A percentile compares a stretch with the other conserved stretches of the same genome.
These are phyloP conservation scores for Eucalyptus rudis DNA, from an alignment of 345 rosid species.

Conservation along the genomic window DNA sequence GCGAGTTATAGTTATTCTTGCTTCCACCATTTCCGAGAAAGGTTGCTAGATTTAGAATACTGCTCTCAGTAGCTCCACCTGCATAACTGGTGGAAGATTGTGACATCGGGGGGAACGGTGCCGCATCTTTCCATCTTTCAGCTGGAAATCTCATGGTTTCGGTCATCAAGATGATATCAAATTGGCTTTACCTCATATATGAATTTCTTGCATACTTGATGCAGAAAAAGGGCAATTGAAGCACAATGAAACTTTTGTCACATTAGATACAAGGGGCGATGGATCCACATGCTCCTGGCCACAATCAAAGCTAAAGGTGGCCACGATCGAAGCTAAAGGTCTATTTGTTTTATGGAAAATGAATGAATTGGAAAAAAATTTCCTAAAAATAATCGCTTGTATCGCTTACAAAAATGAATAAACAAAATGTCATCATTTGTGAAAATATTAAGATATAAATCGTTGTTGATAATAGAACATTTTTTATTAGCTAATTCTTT, in stretches of 20 bases:
- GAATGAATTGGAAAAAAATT: too few species aligned
- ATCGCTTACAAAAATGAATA: too few species aligned
- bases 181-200: neutral
- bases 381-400: too few species aligned
- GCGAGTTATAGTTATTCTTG: neutral
- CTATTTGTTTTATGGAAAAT: too few species aligned
- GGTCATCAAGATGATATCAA: neutral
- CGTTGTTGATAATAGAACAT: too few species aligned
- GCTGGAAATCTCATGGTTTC: neutral
- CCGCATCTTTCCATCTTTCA: neutral
- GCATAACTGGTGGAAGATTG: neutral
- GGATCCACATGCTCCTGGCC: neutral
- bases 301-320: neutral
- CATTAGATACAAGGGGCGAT: neutral
- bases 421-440: fast-evolving
- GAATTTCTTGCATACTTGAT: neutral
- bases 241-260: neutral
- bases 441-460: too few species aligned
- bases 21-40: neutral
- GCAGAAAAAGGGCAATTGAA: neutral
- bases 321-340: too few species aligned
- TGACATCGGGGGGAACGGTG: neutral
- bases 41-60: neutral
- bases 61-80: neutral
- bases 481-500: too few species aligned